Evolutionary conservation across 2,329 filamentous ascomycete genomes (phyloP).

Genomic region (Rugonectria rugulosa): DNA sequence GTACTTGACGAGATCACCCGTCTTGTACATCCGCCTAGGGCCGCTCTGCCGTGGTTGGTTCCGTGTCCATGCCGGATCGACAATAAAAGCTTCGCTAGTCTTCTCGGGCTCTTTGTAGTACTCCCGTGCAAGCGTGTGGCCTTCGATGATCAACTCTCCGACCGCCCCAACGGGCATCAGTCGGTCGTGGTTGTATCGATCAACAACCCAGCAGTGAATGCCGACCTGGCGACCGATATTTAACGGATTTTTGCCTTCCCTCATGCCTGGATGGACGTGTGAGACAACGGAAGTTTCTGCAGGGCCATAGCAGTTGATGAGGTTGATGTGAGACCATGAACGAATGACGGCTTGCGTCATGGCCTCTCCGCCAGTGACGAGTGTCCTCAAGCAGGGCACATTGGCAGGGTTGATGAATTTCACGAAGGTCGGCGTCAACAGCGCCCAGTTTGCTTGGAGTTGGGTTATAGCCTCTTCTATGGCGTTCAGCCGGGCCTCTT

Average conservation of each 20-base stretch:
- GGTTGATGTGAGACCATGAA: conserved; percentile 26
- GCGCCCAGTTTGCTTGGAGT: conserved; percentile 26
- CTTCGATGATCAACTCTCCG: conserved; percentile 48
- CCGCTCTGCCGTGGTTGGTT: background rate
- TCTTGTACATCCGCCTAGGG: conserved; percentile 29
- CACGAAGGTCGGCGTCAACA: conserved; percentile 28
- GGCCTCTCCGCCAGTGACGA: conserved; percentile 36
- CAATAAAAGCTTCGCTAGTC: conserved; percentile 44
- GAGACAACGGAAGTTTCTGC: conserved; percentile 35
- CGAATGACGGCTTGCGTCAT: conserved; percentile 31
- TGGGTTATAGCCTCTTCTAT: conserved; percentile 16
- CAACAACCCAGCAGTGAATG: conserved; percentile 38
- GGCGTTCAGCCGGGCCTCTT: conserved; percentile 26
- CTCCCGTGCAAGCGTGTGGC: conserved; percentile 53
- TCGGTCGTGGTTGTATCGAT: conserved; percentile 33
- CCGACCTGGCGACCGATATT: conserved; percentile 32
- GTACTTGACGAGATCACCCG: conserved; percentile 33
- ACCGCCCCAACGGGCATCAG: conserved; percentile 41
- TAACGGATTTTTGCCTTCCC: conserved; percentile 25
- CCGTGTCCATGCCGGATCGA: conserved; percentile 25
- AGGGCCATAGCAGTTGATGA: conserved; percentile 31
- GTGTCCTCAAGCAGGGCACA: conserved; percentile 29
- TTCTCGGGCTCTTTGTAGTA: conserved; percentile 52
- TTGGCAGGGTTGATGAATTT: conserved; percentile 23
- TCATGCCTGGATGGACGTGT: conserved; percentile 24